These are phyloP conservation scores for Neurospora sp. DNA, from an alignment of 495 filamentous ascomycete genomes.

Conservation along the genomic window DNA sequence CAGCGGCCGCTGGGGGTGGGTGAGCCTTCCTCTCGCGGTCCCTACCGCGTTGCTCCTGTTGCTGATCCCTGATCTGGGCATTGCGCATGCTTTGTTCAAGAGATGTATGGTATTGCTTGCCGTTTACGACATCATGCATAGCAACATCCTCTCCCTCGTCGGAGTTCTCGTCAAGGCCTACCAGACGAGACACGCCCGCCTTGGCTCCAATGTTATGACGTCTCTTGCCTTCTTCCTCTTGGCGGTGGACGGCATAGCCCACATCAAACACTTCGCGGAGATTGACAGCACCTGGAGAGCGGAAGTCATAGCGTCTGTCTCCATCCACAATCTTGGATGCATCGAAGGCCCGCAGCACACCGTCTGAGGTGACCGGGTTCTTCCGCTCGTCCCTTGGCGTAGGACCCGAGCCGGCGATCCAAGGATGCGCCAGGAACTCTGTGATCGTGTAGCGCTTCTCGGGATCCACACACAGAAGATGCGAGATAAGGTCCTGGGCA, in stretches of 20 bases:
- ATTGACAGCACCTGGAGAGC: slow-evolving; percentile 90
- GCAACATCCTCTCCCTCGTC: slow-evolving; percentile 50
- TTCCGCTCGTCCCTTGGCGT: slow-evolving; percentile 55
- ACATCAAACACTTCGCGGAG: slow-evolving; percentile 96
- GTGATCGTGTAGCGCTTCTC: slow-evolving; percentile 82
- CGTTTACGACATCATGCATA: slow-evolving; percentile 36
- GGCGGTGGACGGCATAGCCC: slow-evolving; percentile 87
- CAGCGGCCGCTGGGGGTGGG: slow-evolving; percentile 28
- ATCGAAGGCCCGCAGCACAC: slow-evolving; percentile 41
- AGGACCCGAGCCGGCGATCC: slow-evolving; percentile 59
- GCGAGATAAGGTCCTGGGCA: slow-evolving; percentile 87
- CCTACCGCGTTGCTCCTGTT: slow-evolving; percentile 32
- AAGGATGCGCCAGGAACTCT: slow-evolving; percentile 85
- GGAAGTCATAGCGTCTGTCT: slow-evolving; percentile 75
- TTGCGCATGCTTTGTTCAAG: slow-evolving; percentile 79
- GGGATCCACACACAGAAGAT: slow-evolving; percentile 86
- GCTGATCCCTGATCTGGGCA: slow-evolving; percentile 60
- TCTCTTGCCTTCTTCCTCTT: slow-evolving; percentile 92
- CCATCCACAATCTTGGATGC: slow-evolving; percentile 48
- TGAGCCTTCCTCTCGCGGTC: slow-evolving; percentile 30
- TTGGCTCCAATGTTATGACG: slow-evolving; percentile 64
- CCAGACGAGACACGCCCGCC: slow-evolving; percentile 42
- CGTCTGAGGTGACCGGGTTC: slow-evolving; percentile 28
- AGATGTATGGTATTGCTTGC: slow-evolving; percentile 46
- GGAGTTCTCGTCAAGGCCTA: slow-evolving; percentile 59